phyloP scores from a whole-genome alignment of 2,329 filamentous ascomycete genomes.

The Domatiomyces catenatus region DNA sequence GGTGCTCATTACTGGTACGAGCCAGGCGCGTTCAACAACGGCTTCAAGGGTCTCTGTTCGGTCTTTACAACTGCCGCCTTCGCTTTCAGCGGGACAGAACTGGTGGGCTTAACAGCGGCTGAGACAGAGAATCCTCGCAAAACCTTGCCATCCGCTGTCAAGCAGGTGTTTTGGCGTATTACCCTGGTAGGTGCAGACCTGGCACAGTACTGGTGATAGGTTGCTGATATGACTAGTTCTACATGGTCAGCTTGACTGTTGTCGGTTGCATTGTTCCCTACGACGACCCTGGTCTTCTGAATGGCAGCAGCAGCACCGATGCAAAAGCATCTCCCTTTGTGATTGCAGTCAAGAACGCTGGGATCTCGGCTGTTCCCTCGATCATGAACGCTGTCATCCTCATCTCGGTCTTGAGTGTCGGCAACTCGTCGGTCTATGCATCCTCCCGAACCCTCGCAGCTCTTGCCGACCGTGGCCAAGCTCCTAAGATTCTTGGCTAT shows the following conservation, averaged over 20 bases:
- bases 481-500: constrained; percentile 30
- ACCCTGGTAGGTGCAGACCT: constrained; percentile 17
- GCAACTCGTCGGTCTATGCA: constrained; percentile 42
- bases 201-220: constrained; percentile 3
- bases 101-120: constrained; percentile 38
- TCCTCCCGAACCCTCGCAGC: constrained; percentile 42
- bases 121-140: constrained; percentile 38
- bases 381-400: constrained; percentile 54
- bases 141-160: constrained; percentile 33
- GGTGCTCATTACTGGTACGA: constrained; percentile 60
- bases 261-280: constrained; percentile 43
- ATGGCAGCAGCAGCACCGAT: constrained; percentile 32
- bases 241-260: constrained; percentile 31
- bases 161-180: constrained; percentile 38
- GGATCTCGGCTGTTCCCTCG: constrained; percentile 44
- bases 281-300: constrained; percentile 47
- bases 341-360: constrained; percentile 45
- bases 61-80: constrained; percentile 43
- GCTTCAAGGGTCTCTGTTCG: constrained; percentile 38
- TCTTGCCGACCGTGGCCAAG: constrained; percentile 31
- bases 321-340: constrained; percentile 47
- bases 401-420: constrained; percentile 44
- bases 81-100: constrained; percentile 40
- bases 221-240: constrained; percentile 21
- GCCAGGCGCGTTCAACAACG: constrained; percentile 49